phyloP scores from a whole-genome alignment of 352 stramenopile species.

The Phytopythium sindhum region DNA sequence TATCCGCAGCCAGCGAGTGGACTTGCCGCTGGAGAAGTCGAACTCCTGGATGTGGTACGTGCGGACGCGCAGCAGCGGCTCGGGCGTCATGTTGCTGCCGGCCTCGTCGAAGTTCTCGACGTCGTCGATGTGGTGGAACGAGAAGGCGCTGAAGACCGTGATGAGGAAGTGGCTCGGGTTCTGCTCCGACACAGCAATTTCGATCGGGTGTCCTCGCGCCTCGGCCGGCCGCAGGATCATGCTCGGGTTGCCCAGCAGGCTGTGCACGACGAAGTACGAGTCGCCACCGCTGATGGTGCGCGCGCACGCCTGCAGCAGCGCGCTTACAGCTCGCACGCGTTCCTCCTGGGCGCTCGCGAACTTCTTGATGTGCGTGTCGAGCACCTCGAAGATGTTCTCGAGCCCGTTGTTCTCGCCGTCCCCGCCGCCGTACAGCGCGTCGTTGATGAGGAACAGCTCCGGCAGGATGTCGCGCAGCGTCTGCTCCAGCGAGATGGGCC shows the following conservation, averaged over 20 bases:
- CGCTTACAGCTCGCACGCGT: conserved; percentile 61
- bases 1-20: conserved; percentile 61
- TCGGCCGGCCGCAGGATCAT: conserved; percentile 78
- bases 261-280: conserved; percentile 80
- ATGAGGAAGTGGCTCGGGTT: conserved; percentile 68
- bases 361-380: conserved; percentile 65
- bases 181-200: conserved; percentile 58
- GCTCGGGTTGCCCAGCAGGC: conserved; percentile 57
- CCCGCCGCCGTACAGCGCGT: conserved; percentile 66
- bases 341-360: conserved; percentile 62
- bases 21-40: conserved; percentile 69
- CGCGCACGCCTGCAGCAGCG: conserved; percentile 67
- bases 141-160: conserved; percentile 74
- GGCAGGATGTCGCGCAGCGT: conserved; percentile 75
- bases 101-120: conserved; percentile 62
- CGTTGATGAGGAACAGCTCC: conserved; percentile 76
- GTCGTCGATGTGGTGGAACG: conserved; percentile 76
- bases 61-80: conserved; percentile 57
- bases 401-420: conserved; percentile 57
- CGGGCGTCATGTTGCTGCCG: conserved; percentile 39
- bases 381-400: conserved; percentile 79
- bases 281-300: conserved; percentile 75
- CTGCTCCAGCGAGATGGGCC: conserved; percentile 75
- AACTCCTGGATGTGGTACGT: conserved; percentile 81
- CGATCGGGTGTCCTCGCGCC: conserved; percentile 61